Conservation (phyloP, 768 basidiomycete species). For the Xerocomus potaroensis region DNA sequence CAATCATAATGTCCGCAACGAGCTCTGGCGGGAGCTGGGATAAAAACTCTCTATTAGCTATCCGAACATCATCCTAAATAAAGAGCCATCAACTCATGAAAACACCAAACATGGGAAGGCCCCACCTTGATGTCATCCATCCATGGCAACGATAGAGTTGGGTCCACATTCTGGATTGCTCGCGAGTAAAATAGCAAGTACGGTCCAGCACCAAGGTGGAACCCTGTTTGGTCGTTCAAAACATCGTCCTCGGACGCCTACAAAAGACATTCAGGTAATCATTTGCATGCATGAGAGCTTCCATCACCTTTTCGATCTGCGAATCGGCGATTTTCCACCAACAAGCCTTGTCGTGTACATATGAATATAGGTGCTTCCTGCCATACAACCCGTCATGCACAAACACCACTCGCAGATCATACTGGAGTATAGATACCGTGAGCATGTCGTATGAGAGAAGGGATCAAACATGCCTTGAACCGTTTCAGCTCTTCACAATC, state of each 20-base stretch:
- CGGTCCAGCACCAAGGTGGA: conserved; percentile 75
- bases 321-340: conserved; percentile 86
- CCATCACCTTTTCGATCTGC: conserved; percentile 55
- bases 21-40: conserved; percentile 30
- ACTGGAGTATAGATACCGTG: conserved; percentile 38
- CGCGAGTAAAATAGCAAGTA: conserved; percentile 71
- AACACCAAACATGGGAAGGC: not conserved
- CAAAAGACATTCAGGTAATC: not conserved
- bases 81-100: not conserved
- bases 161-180: conserved; percentile 19
- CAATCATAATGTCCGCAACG: conserved; percentile 22
- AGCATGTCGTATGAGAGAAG: not conserved
- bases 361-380: conserved; percentile 73
- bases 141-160: conserved; percentile 17
- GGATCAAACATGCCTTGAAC: conserved; percentile 42
- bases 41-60: conserved; percentile 36
- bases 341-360: conserved; percentile 53
- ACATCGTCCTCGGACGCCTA: conserved; percentile 72
- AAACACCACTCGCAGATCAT: conserved; percentile 75
- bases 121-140: conserved; percentile 29
- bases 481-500: conserved; percentile 64
- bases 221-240: conserved; percentile 61
- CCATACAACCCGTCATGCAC: conserved; percentile 77
- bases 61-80: conserved; percentile 32
- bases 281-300: not conserved